Percentiles rank a stretch among this genome's conserved stretches.
Evolutionary conservation across 2,329 filamentous ascomycete genomes (phyloP).

Genomic region (Epichloe sp.): DNA sequence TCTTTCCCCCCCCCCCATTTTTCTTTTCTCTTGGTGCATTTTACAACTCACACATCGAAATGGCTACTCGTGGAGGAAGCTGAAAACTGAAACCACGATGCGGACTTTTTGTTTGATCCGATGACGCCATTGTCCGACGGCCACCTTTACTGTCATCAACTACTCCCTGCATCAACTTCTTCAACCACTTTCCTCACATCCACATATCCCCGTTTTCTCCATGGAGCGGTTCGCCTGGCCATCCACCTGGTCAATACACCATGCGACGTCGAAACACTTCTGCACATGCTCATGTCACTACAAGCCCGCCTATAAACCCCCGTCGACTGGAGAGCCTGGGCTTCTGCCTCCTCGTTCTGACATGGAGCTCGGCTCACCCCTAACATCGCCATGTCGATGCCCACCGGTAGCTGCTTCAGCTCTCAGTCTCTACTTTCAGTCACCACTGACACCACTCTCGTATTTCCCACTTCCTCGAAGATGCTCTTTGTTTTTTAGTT

Average conservation of each 20-base stretch:
- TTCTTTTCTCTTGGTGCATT: constrained; percentile 1
- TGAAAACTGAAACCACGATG: background rate
- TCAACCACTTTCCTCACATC: background rate
- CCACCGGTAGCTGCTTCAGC: background rate
- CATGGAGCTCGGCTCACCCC: background rate
- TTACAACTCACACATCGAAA: background rate
- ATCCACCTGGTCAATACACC: background rate
- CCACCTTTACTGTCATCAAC: background rate
- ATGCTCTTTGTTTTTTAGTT: constrained; percentile 5
- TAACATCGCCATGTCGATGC: background rate
- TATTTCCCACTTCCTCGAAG: constrained; percentile 1
- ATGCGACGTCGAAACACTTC: background rate
- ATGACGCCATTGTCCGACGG: background rate
- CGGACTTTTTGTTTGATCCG: background rate
- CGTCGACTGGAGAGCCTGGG: background rate
- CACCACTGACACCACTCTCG: constrained; percentile 12
- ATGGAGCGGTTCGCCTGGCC: background rate
- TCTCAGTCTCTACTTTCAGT: constrained; percentile 15
- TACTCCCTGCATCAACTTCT: constrained; percentile 1
- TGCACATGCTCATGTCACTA: background rate
- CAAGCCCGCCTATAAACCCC: background rate
- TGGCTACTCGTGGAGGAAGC: constrained; percentile 1
- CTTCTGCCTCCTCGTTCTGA: background rate
- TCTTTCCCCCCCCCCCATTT: constrained; percentile 3
- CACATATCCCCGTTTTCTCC: background rate